Percentiles rank a stretch among this genome's conserved stretches.
phyloP scores from a whole-genome alignment of 139 green algal genomes.

The Chlorella sorokiniana region DNA sequence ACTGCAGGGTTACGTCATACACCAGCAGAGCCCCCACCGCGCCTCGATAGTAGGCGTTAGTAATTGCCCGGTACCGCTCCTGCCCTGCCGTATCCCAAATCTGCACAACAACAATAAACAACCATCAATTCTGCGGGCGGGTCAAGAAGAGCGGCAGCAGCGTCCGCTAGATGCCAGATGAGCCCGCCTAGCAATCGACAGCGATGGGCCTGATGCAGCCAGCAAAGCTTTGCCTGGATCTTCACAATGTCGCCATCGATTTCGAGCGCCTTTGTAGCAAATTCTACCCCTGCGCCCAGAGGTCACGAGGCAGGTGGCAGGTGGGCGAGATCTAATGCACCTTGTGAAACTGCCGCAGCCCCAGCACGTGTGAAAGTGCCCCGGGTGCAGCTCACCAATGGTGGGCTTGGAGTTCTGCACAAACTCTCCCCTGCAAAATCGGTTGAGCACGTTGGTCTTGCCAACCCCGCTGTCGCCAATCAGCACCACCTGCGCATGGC shows the following conservation, averaged over 20 bases:
- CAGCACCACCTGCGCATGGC: slow-evolving; percentile 83
- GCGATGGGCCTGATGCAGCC: not conserved
- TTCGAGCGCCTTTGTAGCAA: slow-evolving; percentile 83
- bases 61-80: slow-evolving; percentile 97
- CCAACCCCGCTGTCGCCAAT: slow-evolving; percentile 98
- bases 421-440: slow-evolving; percentile 98
- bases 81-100: slow-evolving; percentile 99
- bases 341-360: too few species aligned
- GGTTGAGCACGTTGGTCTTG: slow-evolving; percentile 94
- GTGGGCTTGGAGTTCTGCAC: slow-evolving; percentile 95
- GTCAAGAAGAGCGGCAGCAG: too few species aligned
- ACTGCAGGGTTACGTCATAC: slow-evolving; percentile 97
- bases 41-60: slow-evolving; percentile 92
- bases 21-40: slow-evolving; percentile 95
- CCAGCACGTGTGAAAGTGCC: too few species aligned
- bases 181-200: too few species aligned
- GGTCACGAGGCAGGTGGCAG: too few species aligned
- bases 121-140: too few species aligned
- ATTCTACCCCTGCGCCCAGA: slow-evolving; percentile 81
- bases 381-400: slow-evolving; percentile 77
- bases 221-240: slow-evolving; percentile 62
- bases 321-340: too few species aligned
- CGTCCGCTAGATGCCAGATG: too few species aligned
- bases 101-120: too few species aligned
- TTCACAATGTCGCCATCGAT: slow-evolving; percentile 97